Percentiles rank a stretch among this genome's conserved stretches.
Evolutionary conservation across 768 basidiomycete species (phyloP).

Genomic region (Lanmaoa rubissima): DNA sequence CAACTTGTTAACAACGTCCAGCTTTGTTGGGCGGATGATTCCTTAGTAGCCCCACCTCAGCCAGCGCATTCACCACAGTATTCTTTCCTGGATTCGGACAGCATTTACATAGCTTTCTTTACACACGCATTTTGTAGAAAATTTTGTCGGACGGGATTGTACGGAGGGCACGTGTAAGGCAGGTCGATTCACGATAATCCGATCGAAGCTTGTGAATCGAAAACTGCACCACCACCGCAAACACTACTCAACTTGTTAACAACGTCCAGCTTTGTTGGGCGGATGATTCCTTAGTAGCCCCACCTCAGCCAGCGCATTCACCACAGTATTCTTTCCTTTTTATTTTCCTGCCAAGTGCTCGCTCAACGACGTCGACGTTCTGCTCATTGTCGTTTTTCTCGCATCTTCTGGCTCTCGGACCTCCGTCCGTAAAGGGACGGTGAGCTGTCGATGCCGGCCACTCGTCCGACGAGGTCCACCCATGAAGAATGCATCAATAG

Average conservation of each 20-base stretch:
- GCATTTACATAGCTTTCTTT: not conserved
- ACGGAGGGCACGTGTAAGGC: constrained; percentile 16
- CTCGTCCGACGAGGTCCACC: constrained; percentile 13
- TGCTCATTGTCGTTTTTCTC: not conserved
- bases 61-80: too few relatives aligned
- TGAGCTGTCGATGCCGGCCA: constrained; percentile 11
- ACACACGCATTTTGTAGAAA: not conserved
- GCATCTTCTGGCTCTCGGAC: not conserved
- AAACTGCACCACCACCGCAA: constrained; percentile 1
- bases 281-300: not conserved
- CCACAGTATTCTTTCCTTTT: too few relatives aligned
- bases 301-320: not conserved
- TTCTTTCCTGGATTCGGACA: not conserved
- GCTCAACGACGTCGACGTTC: constrained; percentile 1
- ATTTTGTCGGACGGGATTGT: not conserved
- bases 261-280: not conserved
- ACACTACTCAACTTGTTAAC: not conserved
- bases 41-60: not conserved
- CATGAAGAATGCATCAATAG: not conserved
- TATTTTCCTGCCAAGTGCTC: not conserved
- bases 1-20: not conserved
- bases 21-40: not conserved
- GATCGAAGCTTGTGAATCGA: constrained; percentile 21
- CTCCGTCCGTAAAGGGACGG: constrained; percentile 8
- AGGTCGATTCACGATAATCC: constrained; percentile 22